Base-by-base conservation (phyloP, 2,329 filamentous ascomycete genomes). In the Penicillium glabrum region DNA sequence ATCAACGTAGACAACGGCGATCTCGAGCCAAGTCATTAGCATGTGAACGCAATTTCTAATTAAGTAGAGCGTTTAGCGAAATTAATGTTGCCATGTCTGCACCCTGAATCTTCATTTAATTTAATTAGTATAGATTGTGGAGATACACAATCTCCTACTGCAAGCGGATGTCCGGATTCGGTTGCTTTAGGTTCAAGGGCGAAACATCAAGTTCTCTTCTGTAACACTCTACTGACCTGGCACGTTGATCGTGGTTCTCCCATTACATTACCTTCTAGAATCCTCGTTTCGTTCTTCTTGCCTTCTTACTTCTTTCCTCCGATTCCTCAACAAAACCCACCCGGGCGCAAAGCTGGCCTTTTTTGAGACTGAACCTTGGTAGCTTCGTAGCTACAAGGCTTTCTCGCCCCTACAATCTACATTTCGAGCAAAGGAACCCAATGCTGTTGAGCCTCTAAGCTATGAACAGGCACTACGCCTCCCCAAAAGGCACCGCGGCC, bases 391-490 rank as follows among this genome's bases (percentile, higher is more conserved):
- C 51, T 43, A 51, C 51, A 46, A 52, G 41, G 58, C 51, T 37
- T 23, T 31, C 46, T 31, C 33, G 43, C 41, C 56, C 46, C 33
- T 24, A 39, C 16, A 27, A 35, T 31, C 50, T 43, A 52, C 44
- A 53, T 41, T 52, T 39, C 50, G 43, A 46, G 48, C 33, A 58
- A 39, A 37, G 44, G 26, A 51, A 46, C 65, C 65, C 65, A 44
- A 75, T 74, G 74, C 68, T 68, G 62, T 51, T 64, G 60, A 61
- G 49, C 58, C 52, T 69, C 72, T 86, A 14, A 39, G 80, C 89
- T 89, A 92, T 95, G 86, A 90, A 93, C 74, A 86, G 91, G 80
- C 91, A 96, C 82, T 84, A 89, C 76, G 88, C 88, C 75, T 93
- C 89, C 77, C 86, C 88, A 61, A 96, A 95, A 80, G 93, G 91